Base-by-base conservation (phyloP, 495 filamentous ascomycete genomes). In the Articulospora tetracladia region DNA sequence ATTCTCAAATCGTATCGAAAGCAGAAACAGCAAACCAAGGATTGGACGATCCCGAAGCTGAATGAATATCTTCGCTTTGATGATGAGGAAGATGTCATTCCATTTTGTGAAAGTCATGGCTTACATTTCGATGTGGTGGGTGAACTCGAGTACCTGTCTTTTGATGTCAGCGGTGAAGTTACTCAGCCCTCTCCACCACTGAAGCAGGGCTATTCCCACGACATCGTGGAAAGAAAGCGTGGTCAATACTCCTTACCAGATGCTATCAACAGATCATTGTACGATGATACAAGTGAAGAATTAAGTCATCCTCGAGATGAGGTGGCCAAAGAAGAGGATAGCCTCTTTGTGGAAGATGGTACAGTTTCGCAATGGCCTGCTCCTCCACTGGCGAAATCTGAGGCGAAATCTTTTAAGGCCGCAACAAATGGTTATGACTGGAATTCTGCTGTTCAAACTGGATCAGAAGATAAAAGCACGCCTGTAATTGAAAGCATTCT, bases 61-160 rank as follows among this genome's bases (percentile, higher is more conserved):
- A 86, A 86, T 55, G 71, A 75, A 20, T 77, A 84, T 8, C 73
- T 97, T 32, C 81, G 82, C 46, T 92, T 96, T 53, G 92, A 96
- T 68, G 79, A 86, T 7, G 76, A 84, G 34, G 79, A 87, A 12
- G 83, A 96, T 63, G 87, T 87, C 1, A 71, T 83, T 2, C 73
- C 83, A 1, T 96, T 92, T 65, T 86, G 82, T 48, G 75, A 89
- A 70, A 77, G 83, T 10, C 86, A 92, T 64, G 85, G 83, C 20
- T 77, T 96, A 36, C 68, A 77, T 24, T 80, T 96, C 34, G 68
- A 75, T 15, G 69, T 81, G 17, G 22, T 10, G 47, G 74, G 74
- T 10, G 76, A 77, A 19, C 69, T 74, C 24, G 67, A 73, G 0
- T 88, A 84, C 69, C 74, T 89, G 39, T 67, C 65, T 56, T 79